phyloP scores from a whole-genome alignment of 306 rosid genomes.

The Fragaria iinumae region DNA sequence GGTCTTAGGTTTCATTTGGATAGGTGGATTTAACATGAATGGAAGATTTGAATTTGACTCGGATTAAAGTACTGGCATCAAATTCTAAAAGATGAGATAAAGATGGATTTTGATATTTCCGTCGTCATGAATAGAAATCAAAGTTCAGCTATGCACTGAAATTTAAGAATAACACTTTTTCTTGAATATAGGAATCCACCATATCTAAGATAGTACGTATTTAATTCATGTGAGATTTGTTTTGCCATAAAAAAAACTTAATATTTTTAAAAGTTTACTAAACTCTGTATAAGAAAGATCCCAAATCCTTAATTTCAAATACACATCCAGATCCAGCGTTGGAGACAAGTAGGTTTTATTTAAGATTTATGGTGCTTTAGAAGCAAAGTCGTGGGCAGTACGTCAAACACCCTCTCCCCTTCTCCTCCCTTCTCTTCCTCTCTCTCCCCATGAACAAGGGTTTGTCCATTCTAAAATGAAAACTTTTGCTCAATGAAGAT shows the following conservation, averaged over 20 bases:
- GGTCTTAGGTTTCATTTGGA: constrained; percentile 7
- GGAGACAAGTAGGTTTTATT: background rate
- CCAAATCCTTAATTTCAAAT: too few species aligned
- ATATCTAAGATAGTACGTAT: background rate
- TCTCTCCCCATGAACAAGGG: background rate
- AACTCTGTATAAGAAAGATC: background rate
- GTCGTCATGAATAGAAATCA: background rate
- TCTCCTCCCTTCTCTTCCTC: background rate
- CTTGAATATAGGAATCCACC: background rate
- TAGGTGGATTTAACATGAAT: background rate
- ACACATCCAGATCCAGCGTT: background rate
- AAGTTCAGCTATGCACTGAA: background rate
- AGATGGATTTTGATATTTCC: background rate
- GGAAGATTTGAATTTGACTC: background rate
- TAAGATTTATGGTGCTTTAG: background rate
- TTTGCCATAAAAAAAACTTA: background rate
- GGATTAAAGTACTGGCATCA: background rate
- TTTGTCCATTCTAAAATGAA: background rate
- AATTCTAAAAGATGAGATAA: background rate
- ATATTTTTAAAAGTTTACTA: background rate
- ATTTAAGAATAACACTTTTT: background rate
- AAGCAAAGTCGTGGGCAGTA: background rate
- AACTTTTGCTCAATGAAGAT: background rate
- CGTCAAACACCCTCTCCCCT: background rate
- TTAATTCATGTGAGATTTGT: background rate